Base-by-base conservation (phyloP, 768 basidiomycete genomes). In the Chlorophyllum brunneum region DNA sequence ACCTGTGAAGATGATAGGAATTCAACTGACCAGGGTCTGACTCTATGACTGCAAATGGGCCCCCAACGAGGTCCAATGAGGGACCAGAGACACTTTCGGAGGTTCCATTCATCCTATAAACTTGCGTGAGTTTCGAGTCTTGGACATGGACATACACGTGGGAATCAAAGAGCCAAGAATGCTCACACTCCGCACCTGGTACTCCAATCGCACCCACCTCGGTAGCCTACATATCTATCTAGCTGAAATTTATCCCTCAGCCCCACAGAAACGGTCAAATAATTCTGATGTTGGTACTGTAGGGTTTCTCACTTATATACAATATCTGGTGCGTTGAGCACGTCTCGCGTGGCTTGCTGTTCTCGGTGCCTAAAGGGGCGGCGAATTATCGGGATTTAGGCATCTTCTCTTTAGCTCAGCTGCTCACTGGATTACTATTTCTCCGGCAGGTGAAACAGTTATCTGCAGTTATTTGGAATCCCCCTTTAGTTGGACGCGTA, bases 31-130 rank as follows among this genome's bases (percentile, higher is more conserved):
- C 74, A 62, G 77, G 77, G 61, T 77, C 77, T 2, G 76, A 77
- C 60, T 85, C 83, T 50, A 84, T 72, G 20, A 85, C 82, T 13
- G 80, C 78, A 57, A 82, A 83, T 9, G 81, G 77, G 3, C 75
- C 80, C n/a, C 83, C 83, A 23, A 83, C 72, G 11, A 83, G 76
- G 59, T 83, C 81, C 7, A 68, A 20, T 9, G 54, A 47, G 5
- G 47, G 27, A 7, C 39, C 31, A 13, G 16, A 34, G 26, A 31
- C 30, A 22, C 5, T 40, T 29, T 31, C 48, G 48, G 30, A 24
- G 13, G 24, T 36, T 8, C 23, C 40, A 27, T 34, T 18, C 40
- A 51, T 44, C 16, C 34, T 37, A 5, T 15, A 15, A 33, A 23
- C 20, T 23, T 23, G 13, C 15, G 24, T 43, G 15, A 29, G n/a